Evolutionary conservation across 2,329 filamentous ascomycete species (phyloP).

Genomic region (Xylaria sp.): DNA sequence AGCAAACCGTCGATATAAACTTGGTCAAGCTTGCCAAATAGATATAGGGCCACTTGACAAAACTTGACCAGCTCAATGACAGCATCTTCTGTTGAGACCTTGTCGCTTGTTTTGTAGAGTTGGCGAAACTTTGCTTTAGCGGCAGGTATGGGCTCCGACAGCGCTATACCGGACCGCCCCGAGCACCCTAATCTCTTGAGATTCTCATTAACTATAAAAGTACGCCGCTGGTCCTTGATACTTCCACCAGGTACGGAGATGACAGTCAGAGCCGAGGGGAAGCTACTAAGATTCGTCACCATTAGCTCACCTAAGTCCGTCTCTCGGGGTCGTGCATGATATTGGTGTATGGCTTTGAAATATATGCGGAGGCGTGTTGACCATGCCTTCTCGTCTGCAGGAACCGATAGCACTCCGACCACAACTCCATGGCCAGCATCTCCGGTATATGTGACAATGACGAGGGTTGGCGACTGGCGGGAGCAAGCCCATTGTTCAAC

Average conservation of each 20-base stretch:
- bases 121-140: conserved; percentile 93
- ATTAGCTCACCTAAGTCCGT: conserved; percentile 86
- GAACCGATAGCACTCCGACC: conserved; percentile 83
- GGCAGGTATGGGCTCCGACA: conserved; percentile 80
- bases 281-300: conserved; percentile 92
- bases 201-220: conserved; percentile 94
- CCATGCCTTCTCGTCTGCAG: conserved; percentile 82
- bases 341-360: conserved; percentile 85
- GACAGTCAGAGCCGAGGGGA: conserved; percentile 92
- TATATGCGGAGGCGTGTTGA: conserved; percentile 82
- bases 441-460: conserved; percentile 93
- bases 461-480: conserved; percentile 85
- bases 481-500: conserved; percentile 99
- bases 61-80: conserved; percentile 91
- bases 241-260: conserved; percentile 90
- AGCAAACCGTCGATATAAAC: conserved; percentile 92
- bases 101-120: conserved; percentile 87
- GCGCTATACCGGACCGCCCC: conserved; percentile 84
- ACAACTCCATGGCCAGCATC: conserved; percentile 81
- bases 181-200: conserved; percentile 93
- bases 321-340: conserved; percentile 84
- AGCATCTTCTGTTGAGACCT: conserved; percentile 78
- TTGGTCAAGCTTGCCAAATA: conserved; percentile 87
- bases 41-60: conserved; percentile 86
- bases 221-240: conserved; percentile 78